A percentile compares a stretch with the other conserved stretches of the same genome.
These are phyloP conservation scores for Eremochloa ophiuroides DNA, from an alignment of 176 grass and related monocot genomes.

Conservation along the genomic window DNA sequence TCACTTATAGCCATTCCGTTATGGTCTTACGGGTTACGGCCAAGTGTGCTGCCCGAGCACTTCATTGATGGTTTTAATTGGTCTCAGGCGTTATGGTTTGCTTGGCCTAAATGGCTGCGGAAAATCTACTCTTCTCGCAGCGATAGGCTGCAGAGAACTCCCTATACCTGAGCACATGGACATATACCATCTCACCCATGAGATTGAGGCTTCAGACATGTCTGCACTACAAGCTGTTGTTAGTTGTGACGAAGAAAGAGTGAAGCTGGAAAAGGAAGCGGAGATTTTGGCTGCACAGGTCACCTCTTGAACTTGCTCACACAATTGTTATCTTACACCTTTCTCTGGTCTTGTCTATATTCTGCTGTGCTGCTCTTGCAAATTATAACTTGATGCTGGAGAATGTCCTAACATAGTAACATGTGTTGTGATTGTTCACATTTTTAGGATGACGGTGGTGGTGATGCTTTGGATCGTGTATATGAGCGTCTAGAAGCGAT, in stretches of 20 bases:
- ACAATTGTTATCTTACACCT: not conserved
- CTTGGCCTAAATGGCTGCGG: conserved; percentile 88
- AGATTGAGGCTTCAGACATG: conserved; percentile 94
- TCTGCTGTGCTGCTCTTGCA: not conserved
- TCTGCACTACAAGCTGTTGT: conserved; percentile 71
- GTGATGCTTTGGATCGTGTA: conserved; percentile 74
- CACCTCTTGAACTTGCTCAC: not conserved
- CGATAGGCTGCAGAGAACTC: conserved; percentile 75
- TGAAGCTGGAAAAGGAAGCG: conserved; percentile 73
- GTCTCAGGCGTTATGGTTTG: conserved; percentile 71
- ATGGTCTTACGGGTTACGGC: not conserved
- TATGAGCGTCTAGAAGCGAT: conserved; percentile 85
- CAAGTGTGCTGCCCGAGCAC: not conserved
- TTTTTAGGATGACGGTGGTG: conserved; percentile 73
- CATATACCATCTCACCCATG: conserved; percentile 74
- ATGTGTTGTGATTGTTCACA: not conserved
- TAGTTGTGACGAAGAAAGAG: conserved; percentile 77
- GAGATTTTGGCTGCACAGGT: conserved; percentile 70
- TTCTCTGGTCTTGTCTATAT: not conserved
- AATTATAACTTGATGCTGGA: not conserved
- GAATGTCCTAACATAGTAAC: not conserved
- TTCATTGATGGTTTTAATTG: not conserved
- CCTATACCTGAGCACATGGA: conserved; percentile 98
- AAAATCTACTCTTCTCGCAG: conserved; percentile 70
- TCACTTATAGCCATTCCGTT: not conserved